Conservation (phyloP, 345 rosid species). For the Aquilaria malaccensis region DNA sequence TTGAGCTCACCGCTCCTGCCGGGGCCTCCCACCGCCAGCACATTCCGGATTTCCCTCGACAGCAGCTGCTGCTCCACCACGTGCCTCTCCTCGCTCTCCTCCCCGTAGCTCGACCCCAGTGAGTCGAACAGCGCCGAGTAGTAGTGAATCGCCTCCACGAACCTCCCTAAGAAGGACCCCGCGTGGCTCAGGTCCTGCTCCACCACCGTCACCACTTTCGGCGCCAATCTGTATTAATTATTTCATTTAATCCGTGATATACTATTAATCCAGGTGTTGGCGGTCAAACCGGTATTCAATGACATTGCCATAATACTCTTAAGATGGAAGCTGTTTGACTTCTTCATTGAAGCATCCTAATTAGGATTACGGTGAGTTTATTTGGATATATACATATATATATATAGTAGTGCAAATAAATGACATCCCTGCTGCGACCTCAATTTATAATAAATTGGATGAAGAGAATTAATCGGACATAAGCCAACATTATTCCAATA, state of each 20-base stretch:
- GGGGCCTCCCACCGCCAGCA: conserved; percentile 84
- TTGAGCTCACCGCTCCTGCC: conserved; percentile 53
- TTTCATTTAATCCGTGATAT: not conserved
- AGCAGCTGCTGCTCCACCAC: conserved; percentile 95
- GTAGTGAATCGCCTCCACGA: conserved; percentile 97
- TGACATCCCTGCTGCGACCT: too few species aligned
- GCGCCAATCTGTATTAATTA: conserved; percentile 52
- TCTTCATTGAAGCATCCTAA: too few species aligned
- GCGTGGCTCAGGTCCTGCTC: conserved; percentile 95
- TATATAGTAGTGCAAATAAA: too few species aligned
- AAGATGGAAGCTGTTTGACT: too few species aligned
- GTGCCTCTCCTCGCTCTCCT: conserved; percentile 97
- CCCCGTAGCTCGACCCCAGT: conserved; percentile 87
- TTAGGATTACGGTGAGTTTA: too few species aligned
- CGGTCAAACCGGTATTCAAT: not conserved
- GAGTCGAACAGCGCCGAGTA: conserved; percentile 95
- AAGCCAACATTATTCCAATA: too few species aligned
- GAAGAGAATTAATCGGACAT: too few species aligned
- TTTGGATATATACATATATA: too few species aligned
- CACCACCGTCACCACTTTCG: conserved; percentile 95
- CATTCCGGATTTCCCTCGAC: conserved; percentile 83
- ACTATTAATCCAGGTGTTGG: too few species aligned
- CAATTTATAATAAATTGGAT: too few species aligned
- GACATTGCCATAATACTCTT: not conserved
- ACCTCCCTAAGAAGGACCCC: conserved; percentile 86